A percentile compares a stretch with the other conserved stretches of the same genome.
These are phyloP conservation scores for Xylaria sp. DNA, from an alignment of 2,329 filamentous ascomycete species.

Conservation along the genomic window DNA sequence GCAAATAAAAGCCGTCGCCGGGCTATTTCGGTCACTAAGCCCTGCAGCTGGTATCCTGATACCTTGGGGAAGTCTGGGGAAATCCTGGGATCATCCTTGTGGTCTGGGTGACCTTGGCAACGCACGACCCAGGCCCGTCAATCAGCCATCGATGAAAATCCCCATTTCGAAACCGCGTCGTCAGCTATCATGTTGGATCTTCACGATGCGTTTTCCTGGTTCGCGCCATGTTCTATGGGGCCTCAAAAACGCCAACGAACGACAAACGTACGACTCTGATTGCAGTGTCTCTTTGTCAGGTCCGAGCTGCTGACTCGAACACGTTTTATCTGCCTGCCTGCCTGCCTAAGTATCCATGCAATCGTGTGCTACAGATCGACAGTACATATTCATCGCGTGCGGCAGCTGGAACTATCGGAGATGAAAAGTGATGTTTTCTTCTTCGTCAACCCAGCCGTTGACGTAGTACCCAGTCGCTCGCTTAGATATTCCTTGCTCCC, in stretches of 20 bases:
- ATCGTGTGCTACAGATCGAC: neutral
- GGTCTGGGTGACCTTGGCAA: conserved; percentile 1
- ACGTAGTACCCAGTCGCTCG: conserved; percentile 1
- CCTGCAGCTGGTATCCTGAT: conserved; percentile 19
- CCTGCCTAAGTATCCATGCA: neutral
- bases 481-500: conserved; percentile 4
- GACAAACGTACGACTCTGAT: conserved; percentile 5
- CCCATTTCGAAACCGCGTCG: conserved; percentile 16
- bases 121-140: conserved; percentile 23
- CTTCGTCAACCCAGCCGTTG: conserved; percentile 5
- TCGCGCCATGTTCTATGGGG: neutral
- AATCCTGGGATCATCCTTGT: conserved; percentile 34
- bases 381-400: neutral
- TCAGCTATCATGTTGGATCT: conserved; percentile 4
- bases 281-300: neutral
- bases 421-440: conserved; percentile 8
- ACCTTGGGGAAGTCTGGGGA: conserved; percentile 34
- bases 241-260: neutral
- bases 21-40: conserved; percentile 28
- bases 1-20: conserved; percentile 21
- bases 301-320: neutral
- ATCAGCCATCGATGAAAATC: neutral
- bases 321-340: neutral
- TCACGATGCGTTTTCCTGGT: conserved; percentile 8
- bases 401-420: conserved; percentile 6